A percentile compares a stretch with the other conserved stretches of the same genome.
Evolutionary conservation across 106 monocot genomes (phyloP).

Genomic region (Platanthera guangdongensis): DNA sequence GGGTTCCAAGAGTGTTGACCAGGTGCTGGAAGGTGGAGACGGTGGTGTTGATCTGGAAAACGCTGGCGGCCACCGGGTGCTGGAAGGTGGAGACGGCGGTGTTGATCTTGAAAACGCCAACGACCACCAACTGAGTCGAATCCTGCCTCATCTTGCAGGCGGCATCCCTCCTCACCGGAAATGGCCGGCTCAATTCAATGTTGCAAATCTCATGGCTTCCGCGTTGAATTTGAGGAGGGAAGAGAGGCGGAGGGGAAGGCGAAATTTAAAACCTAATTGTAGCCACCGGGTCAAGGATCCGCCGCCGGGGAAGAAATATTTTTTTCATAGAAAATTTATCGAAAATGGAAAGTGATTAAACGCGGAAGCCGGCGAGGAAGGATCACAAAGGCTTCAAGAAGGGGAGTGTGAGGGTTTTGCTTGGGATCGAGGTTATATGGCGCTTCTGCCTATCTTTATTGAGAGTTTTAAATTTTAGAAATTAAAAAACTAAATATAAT

Average conservation of each 20-base stretch:
- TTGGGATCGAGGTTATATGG: no score
- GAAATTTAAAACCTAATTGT: neutral
- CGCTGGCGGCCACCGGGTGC: no score
- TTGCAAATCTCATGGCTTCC: conserved; percentile 59
- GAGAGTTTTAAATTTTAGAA: no score
- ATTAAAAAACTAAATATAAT: no score
- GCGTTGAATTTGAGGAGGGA: no score
- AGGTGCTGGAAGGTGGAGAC: no score
- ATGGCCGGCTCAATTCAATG: conserved; percentile 33
- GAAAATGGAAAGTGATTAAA: neutral
- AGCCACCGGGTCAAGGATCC: neutral
- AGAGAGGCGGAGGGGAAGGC: neutral
- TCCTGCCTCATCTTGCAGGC: conserved; percentile 17
- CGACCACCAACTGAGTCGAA: conserved; percentile 38
- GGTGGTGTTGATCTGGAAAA: no score
- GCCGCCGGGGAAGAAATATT: neutral
- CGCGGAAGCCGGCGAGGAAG: no score
- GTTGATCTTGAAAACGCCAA: conserved; percentile 63
- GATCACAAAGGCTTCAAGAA: no score
- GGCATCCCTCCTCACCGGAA: conserved; percentile 9
- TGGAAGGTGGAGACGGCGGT: conserved; percentile 55
- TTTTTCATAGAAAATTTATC: neutral
- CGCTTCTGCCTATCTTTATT: no score
- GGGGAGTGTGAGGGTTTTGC: no score
- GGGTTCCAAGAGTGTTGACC: conserved; percentile 58